Percentiles rank a stretch among this genome's conserved stretches.
Conservation (phyloP, 352 stramenopile species). For the Blastocystis sp. region DNA sequence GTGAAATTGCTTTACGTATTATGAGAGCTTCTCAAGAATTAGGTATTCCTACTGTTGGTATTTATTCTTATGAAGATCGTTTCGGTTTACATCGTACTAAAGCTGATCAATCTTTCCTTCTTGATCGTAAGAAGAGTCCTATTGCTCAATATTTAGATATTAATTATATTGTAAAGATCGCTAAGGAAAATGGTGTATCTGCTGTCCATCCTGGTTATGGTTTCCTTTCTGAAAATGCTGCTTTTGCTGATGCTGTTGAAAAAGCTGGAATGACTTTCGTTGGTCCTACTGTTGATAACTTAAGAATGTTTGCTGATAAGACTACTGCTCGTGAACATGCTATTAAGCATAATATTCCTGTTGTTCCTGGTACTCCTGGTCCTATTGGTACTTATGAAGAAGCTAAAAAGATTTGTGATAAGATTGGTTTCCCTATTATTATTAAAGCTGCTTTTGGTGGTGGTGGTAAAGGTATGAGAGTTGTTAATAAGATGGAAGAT, state of each 20-base stretch:
- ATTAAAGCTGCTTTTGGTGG: slow-evolving; percentile 91
- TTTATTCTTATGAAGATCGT: slow-evolving; percentile 68
- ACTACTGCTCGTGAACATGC: slow-evolving; percentile 60
- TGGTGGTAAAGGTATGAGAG: slow-evolving; percentile 82
- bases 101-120: slow-evolving; percentile 78
- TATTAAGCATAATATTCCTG: slow-evolving; percentile 62
- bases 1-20: slow-evolving; percentile 87
- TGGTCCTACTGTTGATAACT: slow-evolving; percentile 71
- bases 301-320: slow-evolving; percentile 67
- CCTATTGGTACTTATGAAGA: slow-evolving; percentile 65
- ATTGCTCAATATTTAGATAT: slow-evolving; percentile 85
- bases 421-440: slow-evolving; percentile 68
- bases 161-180: slow-evolving; percentile 69
- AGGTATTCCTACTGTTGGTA: slow-evolving; percentile 63
- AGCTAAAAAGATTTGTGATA: slow-evolving; percentile 65
- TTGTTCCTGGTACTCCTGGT: slow-evolving; percentile 57
- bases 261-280: slow-evolving; percentile 77
- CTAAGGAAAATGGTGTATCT: slow-evolving; percentile 67
- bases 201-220: slow-evolving; percentile 88
- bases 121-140: slow-evolving; percentile 64
- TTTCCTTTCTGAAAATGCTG: slow-evolving; percentile 80
- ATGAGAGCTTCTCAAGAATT: slow-evolving; percentile 76
- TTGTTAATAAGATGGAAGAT: slow-evolving; percentile 59
- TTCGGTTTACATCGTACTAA: slow-evolving; percentile 75
- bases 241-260: slow-evolving; percentile 69